Evolutionary conservation across 352 stramenopile species (phyloP).

Genomic region (Pythium aquatile): DNA sequence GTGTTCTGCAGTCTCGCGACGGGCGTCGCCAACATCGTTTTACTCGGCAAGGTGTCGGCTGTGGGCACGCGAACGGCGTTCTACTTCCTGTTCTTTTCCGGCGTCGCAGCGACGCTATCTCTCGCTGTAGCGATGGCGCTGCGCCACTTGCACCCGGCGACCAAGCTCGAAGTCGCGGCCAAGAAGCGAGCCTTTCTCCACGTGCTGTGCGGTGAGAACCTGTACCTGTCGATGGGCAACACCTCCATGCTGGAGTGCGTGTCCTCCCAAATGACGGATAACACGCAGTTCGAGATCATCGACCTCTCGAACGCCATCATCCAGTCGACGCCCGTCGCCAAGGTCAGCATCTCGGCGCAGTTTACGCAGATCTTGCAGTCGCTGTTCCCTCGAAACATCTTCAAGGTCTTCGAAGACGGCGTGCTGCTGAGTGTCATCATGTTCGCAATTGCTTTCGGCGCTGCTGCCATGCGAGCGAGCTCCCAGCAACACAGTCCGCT

Average conservation of each 20-base stretch:
- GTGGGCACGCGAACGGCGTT: slow-evolving; percentile 51
- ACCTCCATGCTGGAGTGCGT: slow-evolving; percentile 28
- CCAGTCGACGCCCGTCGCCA: slow-evolving; percentile 20
- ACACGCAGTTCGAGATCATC: slow-evolving; percentile 43
- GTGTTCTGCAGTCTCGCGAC: slow-evolving; percentile 65
- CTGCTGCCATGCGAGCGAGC: slow-evolving; percentile 45
- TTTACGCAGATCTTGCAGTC: slow-evolving; percentile 55
- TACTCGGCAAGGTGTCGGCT: slow-evolving; percentile 60
- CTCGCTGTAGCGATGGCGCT: slow-evolving; percentile 46
- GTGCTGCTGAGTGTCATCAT: slow-evolving; percentile 59
- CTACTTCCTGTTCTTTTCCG: slow-evolving; percentile 50
- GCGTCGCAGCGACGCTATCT: slow-evolving; percentile 33
- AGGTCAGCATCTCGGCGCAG: slow-evolving; percentile 45
- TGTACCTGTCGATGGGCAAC: slow-evolving; percentile 36
- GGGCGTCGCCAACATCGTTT: slow-evolving; percentile 59
- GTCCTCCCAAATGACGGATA: slow-evolving; percentile 19
- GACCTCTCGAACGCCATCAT: slow-evolving; percentile 41
- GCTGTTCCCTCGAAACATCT: slow-evolving; percentile 57
- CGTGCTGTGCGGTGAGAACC: slow-evolving; percentile 39
- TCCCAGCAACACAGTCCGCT: slow-evolving; percentile 56
- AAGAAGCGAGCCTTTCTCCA: slow-evolving; percentile 32
- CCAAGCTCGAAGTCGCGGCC: slow-evolving; percentile 1
- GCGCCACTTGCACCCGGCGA: slow-evolving; percentile 31
- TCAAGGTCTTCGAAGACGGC: slow-evolving; percentile 49
- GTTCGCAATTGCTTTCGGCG: slow-evolving; percentile 63